Evolutionary conservation across 2,329 filamentous ascomycete genomes (phyloP).

Genomic region (Diaporthe longicolla): DNA sequence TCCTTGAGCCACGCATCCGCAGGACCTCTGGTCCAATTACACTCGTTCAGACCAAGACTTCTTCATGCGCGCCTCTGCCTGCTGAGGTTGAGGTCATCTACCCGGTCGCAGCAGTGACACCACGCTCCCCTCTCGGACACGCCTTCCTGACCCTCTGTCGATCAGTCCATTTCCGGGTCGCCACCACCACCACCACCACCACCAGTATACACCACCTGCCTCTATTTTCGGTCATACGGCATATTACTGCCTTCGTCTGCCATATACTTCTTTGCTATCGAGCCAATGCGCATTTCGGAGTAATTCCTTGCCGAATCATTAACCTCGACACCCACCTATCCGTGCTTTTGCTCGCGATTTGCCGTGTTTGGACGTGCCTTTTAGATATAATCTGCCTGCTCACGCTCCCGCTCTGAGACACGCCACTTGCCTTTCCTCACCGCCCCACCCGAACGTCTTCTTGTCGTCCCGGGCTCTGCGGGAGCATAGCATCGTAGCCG

Average conservation of each 20-base stretch:
- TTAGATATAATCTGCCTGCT: background rate
- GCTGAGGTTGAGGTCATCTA: slow-evolving; percentile 2
- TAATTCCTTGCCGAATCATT: slow-evolving; percentile 19
- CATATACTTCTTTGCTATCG: background rate
- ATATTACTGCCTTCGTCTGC: slow-evolving; percentile 10
- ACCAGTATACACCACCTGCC: background rate
- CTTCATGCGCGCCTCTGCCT: slow-evolving; percentile 13
- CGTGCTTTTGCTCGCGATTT: background rate
- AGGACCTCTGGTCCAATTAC: slow-evolving; percentile 69
- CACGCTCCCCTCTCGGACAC: slow-evolving; percentile 9
- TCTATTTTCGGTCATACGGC: background rate
- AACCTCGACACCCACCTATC: background rate
- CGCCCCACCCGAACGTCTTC: background rate
- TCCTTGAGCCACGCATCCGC: background rate
- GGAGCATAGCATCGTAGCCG: background rate
- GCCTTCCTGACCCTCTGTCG: slow-evolving; percentile 29
- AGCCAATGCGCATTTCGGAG: slow-evolving; percentile 24
- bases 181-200: slow-evolving; percentile 1
- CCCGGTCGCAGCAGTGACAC: slow-evolving; percentile 1
- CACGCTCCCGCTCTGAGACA: slow-evolving; percentile 10
- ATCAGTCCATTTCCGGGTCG: slow-evolving; percentile 40
- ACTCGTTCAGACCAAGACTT: slow-evolving; percentile 57
- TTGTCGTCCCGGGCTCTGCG: slow-evolving; percentile 8
- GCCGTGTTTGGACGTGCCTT: background rate
- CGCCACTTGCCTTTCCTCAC: slow-evolving; percentile 19